phyloP scores from a whole-genome alignment of 345 rosid species.

The Syzygium grande region DNA sequence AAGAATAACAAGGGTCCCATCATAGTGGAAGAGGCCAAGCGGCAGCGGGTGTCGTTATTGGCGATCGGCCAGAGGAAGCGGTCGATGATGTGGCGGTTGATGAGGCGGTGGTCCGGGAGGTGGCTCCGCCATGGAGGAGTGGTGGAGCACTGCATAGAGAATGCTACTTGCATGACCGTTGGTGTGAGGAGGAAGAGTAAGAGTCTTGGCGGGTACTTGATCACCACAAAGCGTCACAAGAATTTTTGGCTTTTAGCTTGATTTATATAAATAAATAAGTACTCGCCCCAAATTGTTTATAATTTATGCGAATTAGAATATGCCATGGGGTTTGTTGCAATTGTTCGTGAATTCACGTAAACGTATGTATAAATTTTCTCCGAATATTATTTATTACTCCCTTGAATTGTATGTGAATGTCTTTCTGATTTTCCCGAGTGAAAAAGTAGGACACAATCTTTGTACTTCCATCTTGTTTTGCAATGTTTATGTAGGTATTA shows the following conservation, averaged over 20 bases:
- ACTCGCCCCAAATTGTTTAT: neutral
- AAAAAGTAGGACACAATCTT: neutral
- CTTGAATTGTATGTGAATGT: neutral
- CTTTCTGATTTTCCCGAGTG: neutral
- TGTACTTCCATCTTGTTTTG: neutral
- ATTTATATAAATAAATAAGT: neutral
- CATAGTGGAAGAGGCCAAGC: conserved; percentile 77
- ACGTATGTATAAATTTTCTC: neutral
- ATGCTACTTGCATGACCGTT: conserved; percentile 79
- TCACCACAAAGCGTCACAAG: conserved; percentile 86
- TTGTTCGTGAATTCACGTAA: neutral
- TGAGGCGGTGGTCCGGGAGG: conserved; percentile 45
- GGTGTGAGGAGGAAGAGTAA: conserved; percentile 76
- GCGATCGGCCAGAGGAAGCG: conserved; percentile 69
- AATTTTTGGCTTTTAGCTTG: conserved; percentile 94
- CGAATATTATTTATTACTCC: neutral
- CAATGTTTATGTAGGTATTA: neutral
- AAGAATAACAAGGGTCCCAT: conserved; percentile 57
- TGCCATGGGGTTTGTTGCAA: neutral
- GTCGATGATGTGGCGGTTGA: conserved; percentile 45
- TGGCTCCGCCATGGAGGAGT: conserved; percentile 18
- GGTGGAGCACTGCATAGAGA: conserved; percentile 69
- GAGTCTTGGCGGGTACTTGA: conserved; percentile 75
- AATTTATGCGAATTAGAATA: neutral
- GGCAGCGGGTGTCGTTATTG: conserved; percentile 46